Evolutionary conservation across 2,329 filamentous ascomycete species (phyloP).

Genomic region (Aureobasidium sp.): DNA sequence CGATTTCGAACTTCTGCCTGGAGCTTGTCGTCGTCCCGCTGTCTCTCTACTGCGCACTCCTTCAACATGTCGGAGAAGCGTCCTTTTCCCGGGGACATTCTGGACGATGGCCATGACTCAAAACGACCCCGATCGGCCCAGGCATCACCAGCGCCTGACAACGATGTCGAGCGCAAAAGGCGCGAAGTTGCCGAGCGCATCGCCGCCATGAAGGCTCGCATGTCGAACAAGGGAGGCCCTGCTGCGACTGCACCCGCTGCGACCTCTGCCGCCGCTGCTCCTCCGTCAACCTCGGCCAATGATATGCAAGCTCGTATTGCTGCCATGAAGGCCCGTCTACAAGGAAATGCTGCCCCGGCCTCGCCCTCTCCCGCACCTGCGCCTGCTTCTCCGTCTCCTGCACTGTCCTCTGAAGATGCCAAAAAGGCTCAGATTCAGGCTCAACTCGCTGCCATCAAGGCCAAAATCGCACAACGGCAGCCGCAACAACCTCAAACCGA

Average conservation of each 20-base stretch:
- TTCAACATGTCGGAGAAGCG: conserved; percentile 38
- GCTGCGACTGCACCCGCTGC: conserved; percentile 16
- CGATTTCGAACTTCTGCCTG: background rate
- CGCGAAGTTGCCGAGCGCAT: conserved; percentile 28
- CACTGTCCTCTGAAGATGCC: conserved; percentile 13
- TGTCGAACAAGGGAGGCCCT: conserved; percentile 22
- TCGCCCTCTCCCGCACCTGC: conserved; percentile 17
- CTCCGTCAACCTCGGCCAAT: background rate
- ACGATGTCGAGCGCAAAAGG: conserved; percentile 28
- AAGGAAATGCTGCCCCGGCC: conserved; percentile 6
- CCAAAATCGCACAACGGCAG: conserved; percentile 29
- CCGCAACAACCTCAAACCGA: background rate
- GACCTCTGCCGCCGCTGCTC: background rate
- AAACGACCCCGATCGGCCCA: conserved; percentile 36
- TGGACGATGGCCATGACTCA: conserved; percentile 29
- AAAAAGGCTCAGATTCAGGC: conserved; percentile 18
- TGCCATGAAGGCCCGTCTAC: conserved; percentile 18
- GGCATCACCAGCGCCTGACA: conserved; percentile 29
- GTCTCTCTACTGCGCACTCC: background rate
- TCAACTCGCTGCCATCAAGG: conserved; percentile 26
- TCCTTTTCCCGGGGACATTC: conserved; percentile 31
- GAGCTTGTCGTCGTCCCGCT: background rate
- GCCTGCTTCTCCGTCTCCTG: conserved; percentile 18
- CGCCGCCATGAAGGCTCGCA: conserved; percentile 30
- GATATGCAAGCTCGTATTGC: conserved; percentile 17